phyloP scores from a whole-genome alignment of 306 rosid species.

The Lupinus albus region DNA sequence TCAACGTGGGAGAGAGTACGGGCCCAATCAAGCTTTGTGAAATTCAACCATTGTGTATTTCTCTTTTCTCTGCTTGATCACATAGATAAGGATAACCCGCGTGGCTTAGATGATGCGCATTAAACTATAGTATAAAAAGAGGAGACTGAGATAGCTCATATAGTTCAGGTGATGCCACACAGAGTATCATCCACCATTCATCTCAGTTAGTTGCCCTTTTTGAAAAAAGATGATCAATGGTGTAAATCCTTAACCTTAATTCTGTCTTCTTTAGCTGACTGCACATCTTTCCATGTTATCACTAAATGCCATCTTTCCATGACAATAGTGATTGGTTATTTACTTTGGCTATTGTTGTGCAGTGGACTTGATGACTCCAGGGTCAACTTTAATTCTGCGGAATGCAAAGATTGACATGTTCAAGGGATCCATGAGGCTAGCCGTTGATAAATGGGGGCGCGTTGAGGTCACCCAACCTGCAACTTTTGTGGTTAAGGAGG shows the following conservation, averaged over 20 bases:
- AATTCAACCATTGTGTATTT: too few relatives aligned
- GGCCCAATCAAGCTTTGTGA: too few relatives aligned
- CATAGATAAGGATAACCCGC: background rate
- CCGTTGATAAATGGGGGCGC: conserved; percentile 80
- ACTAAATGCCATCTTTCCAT: background rate
- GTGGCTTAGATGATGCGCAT: background rate
- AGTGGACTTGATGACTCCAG: conserved; percentile 66
- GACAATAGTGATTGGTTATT: background rate
- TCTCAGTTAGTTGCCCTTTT: background rate
- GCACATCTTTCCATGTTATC: background rate
- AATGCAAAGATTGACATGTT: conserved; percentile 82
- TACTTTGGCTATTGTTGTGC: conserved; percentile 22
- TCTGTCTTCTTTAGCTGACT: background rate
- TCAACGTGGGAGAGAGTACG: too few relatives aligned
- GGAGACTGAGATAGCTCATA: background rate
- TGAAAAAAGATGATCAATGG: too few relatives aligned
- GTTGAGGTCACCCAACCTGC: conserved; percentile 62
- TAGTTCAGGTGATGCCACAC: background rate
- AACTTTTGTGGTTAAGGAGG: conserved; percentile 59
- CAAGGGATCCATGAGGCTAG: conserved; percentile 77
- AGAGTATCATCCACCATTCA: too few relatives aligned
- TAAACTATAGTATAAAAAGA: too few relatives aligned
- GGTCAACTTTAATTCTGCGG: conserved; percentile 54
- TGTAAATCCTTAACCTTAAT: background rate
- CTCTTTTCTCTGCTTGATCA: too few relatives aligned